Evolutionary conservation across 2,329 filamentous ascomycete species (phyloP), one percentile per base, ranked within the genome.

Genomic region (Tolypocladium inflatum): DNA sequence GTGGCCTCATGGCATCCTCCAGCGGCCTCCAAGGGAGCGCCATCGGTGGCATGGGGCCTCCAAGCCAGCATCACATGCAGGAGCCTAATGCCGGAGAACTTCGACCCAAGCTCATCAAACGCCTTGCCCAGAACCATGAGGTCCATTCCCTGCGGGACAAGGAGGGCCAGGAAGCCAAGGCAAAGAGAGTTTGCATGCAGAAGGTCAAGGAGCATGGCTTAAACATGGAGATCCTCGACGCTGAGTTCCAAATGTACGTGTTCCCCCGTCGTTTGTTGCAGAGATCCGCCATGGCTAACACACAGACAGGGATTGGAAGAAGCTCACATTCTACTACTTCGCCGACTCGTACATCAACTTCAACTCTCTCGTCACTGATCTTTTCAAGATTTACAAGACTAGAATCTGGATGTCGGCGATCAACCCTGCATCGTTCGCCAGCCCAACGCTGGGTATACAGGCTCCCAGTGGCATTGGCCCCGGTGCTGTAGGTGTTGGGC

Each of bases 401-500:
- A 86, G 95, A 65, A 99, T 99, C 67, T 99, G 94, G 94, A 96
- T 99, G 90, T 97, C 93, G 5, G 94, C 94, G 4, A 96, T 99
- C 73, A 99, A 99, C 70, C 94, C 94, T 9, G 94, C 93, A 6
- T 97, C 93, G 0, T 97, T 97, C 72, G 89, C 89, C 30, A 92
- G 86, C 62, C 88, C 89, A 21, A 85, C 85, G 3, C 78, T 90
- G 54, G 88, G 88, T 33, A 77, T 91, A 26, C 86, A 87, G 69
- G 84, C 86, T 2, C 85, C 87, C 1, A 86, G 84, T 61, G 83
- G 83, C 35, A 80, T 88, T 64, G 83, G 84, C 0, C 84, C 84
- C 10, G 86, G 85, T 30, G 84, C 85, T 30, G 80, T 89, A n/a
- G 81, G 80, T 53, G 78, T 80, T 10, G 78, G 76, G 58, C 76